Evolutionary conservation across 805 yeast genomes (phyloP).

Genomic region (Cyberlindnera mississippiensis): DNA sequence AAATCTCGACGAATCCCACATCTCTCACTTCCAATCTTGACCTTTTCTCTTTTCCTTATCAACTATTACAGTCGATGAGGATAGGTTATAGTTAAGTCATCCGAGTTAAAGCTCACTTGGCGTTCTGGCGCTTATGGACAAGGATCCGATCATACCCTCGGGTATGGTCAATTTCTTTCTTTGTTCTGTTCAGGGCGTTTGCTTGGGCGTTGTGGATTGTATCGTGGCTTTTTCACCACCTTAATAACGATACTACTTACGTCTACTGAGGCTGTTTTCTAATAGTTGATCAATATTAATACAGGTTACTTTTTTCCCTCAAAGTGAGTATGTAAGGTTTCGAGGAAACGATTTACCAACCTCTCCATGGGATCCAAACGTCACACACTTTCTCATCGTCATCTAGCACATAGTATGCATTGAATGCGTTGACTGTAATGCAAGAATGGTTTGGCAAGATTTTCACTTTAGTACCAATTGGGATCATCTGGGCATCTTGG

Average conservation of each 20-base stretch:
- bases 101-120: constrained; percentile 32
- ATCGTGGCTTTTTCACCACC: constrained; percentile 50
- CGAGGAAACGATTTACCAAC: constrained; percentile 40
- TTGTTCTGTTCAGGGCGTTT: too few species aligned
- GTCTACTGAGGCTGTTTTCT: constrained; percentile 32
- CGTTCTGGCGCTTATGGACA: too few species aligned
- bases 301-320: background rate
- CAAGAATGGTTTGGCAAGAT: constrained; percentile 71
- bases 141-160: too few species aligned
- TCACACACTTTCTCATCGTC: constrained; percentile 48
- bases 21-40: constrained; percentile 1
- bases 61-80: constrained; percentile 60
- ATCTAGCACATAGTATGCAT: constrained; percentile 51
- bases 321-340: too few species aligned
- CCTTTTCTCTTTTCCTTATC: constrained; percentile 33
- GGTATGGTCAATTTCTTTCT: too few species aligned
- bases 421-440: constrained; percentile 59
- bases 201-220: constrained; percentile 49
- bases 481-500: constrained; percentile 34
- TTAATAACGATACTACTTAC: constrained; percentile 37
- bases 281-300: background rate
- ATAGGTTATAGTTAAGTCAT: constrained; percentile 33
- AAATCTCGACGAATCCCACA: too few species aligned
- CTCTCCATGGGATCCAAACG: constrained; percentile 62
- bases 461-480: constrained; percentile 50